Base-by-base conservation (phyloP, 1,284 basidiomycete species). In the Heterobasidion parviporum region DNA sequence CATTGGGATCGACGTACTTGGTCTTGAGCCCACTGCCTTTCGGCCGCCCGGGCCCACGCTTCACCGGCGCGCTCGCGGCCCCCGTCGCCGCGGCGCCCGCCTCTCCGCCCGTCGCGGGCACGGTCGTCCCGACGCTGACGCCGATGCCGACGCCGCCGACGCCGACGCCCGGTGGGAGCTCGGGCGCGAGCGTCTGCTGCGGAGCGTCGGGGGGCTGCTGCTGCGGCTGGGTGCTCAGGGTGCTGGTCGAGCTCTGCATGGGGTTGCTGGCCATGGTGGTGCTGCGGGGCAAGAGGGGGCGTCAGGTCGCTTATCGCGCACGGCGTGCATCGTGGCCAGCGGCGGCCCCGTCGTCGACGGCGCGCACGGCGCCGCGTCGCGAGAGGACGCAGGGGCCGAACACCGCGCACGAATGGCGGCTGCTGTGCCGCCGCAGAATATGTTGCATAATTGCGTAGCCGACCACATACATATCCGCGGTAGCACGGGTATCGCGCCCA, bases 21-120 rank as follows among this genome's bases (percentile, higher is more conserved):
- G 53, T 33, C 66, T 81, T 80, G 38, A 60, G 52, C 38, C 76
- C 77, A 55, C 78, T 80, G 43, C 78, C 79, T 59, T 79, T 79
- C 14, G 79, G 79, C 38, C 79, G 71, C 6, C 73, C 73, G 8
- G 72, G 72, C 3, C 66, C 67, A 38, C 73, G 70, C 59, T 73
- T 73, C n/a, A 67, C 62, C 5, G 72, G 70, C 14, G 62, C 59
- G 5, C 56, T 44, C 3, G 38, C 16, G n/a, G 60, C 50, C 15
- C 16, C 36, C 38, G 45, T 16, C 15, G 16, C 44, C 10, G 6
- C 32, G 18, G n/a, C 18, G 16, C 32, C 20, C 38, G 10, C 38
- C 38, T 41, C 12, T n/a, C 10, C 38, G 38, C n/a, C 38, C 12
- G 10, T 41, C 38, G 38, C 38, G 38, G 38, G n/a, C 38, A 41